phyloP scores from a whole-genome alignment of 345 rosid genomes.

The Erodium maritimum region DNA sequence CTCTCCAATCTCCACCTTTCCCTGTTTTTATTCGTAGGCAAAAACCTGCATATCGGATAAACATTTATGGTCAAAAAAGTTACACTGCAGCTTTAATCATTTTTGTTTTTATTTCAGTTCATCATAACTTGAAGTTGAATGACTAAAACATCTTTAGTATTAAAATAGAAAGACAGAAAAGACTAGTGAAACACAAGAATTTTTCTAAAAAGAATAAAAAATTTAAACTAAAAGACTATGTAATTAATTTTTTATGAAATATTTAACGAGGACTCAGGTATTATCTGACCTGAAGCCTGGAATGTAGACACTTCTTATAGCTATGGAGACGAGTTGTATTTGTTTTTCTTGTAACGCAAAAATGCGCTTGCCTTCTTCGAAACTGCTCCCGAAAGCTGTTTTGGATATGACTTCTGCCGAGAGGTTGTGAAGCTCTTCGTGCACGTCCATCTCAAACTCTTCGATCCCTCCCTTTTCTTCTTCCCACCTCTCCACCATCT shows the following conservation, averaged over 20 bases:
- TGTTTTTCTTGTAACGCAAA: constrained; percentile 63
- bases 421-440: constrained; percentile 44
- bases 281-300: constrained; percentile 64
- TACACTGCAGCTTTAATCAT: no score
- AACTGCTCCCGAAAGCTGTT: constrained; percentile 81
- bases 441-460: constrained; percentile 56
- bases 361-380: constrained; percentile 58
- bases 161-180: no score
- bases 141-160: no score
- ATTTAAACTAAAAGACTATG: no score
- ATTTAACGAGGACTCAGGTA: no score
- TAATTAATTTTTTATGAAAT: no score
- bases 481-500: constrained; percentile 61
- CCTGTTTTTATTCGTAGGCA: constrained; percentile 70
- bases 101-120: no score
- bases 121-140: no score
- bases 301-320: constrained; percentile 49
- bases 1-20: constrained; percentile 58
- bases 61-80: no score
- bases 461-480: constrained; percentile 20
- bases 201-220: no score
- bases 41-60: constrained; percentile 27
- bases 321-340: constrained; percentile 38
- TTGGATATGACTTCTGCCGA: constrained; percentile 67
- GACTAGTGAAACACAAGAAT: no score